Conservation (phyloP, 1,284 basidiomycete genomes). For the Ustilago vetiveriae region DNA sequence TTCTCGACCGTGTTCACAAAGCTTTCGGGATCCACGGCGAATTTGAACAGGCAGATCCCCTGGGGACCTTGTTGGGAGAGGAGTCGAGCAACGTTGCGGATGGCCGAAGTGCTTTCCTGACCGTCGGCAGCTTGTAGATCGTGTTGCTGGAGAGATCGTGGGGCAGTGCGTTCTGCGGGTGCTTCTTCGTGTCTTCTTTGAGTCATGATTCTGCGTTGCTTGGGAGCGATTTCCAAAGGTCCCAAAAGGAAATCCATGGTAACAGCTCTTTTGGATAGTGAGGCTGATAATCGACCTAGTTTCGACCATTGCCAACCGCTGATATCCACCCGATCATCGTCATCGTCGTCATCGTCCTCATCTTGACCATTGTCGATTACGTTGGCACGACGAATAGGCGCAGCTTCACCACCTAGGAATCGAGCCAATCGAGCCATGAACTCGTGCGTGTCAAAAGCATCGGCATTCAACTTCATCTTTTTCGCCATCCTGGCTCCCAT, state of each 20-base stretch:
- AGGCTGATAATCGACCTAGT: slow-evolving; percentile 42
- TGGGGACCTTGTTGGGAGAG: slow-evolving; percentile 65
- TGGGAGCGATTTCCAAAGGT: slow-evolving; percentile 52
- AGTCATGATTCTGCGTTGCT: slow-evolving; percentile 19
- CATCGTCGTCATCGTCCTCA: slow-evolving; percentile 30
- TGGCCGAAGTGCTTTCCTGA: slow-evolving; percentile 56
- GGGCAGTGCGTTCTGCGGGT: slow-evolving; percentile 30
- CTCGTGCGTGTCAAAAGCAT: slow-evolving; percentile 63
- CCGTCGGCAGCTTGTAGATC: slow-evolving; percentile 55
- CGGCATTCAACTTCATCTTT: slow-evolving; percentile 55
- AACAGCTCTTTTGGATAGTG: slow-evolving; percentile 46
- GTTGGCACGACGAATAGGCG: slow-evolving; percentile 4
- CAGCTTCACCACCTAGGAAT: slow-evolving; percentile 47
- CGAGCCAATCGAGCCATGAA: slow-evolving; percentile 48
- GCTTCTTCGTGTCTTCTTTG: slow-evolving; percentile 14
- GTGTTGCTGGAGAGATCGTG: slow-evolving; percentile 33
- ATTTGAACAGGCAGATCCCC: slow-evolving; percentile 79
- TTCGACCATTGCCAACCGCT: slow-evolving; percentile 58
- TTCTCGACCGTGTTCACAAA: slow-evolving; percentile 94
- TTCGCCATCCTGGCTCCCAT: slow-evolving; percentile 60
- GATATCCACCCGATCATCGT: slow-evolving; percentile 10
- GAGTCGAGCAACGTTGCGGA: slow-evolving; percentile 68
- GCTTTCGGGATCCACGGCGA: slow-evolving; percentile 84
- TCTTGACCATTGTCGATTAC: slow-evolving; percentile 1
- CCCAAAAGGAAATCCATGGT: slow-evolving; percentile 62